Evolutionary conservation across 106 monocot genomes (phyloP), one percentile per base, ranked within the genome.

Genomic region (Gastrodia elata): DNA sequence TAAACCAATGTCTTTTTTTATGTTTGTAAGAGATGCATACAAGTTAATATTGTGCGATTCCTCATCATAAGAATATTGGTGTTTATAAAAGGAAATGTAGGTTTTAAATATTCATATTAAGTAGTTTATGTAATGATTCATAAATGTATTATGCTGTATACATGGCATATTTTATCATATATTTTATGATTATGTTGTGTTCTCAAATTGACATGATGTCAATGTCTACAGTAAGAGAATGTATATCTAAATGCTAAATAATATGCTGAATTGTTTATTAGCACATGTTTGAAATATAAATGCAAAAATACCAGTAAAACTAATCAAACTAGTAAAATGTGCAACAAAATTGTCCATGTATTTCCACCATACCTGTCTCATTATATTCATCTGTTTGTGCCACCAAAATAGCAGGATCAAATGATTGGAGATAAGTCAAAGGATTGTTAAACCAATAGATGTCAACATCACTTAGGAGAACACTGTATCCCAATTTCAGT

Each of bases 361-460:
- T 57, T 57, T 34, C 13, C 18, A 37, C 9, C 34, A 34, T 83
- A 91, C 98, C 91, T 73, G 88, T 93, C 71, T 93, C 70, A 42
- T 93, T 93, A 75, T 76, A 98, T 80, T 98, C 98, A 79, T 93
- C 91, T 5, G 91, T 93, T 59, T 93, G 93, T 74, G 91, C 91
- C 68, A 75, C 42, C 48, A 98, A 75, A 58, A 71, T 71, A 56
- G 81, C 82, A 74, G 90, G 88, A 43, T 88, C 98, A 83, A 85
- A 91, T 32, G 91, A 86, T 46, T 72, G 71, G 58, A 98, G 83
- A 75, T 74, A 71, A 0, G 91, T 85, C 65, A 98, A 69, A 59
- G 98, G 98, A 65, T 98, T 98, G 11, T 61, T 68, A 80, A 98
- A 98, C 98, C 98, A 98, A 61, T 88, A 98, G 9, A 98, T 73